Evolutionary conservation across 2,329 filamentous ascomycete genomes (phyloP).

Genomic region (Pseudogymnoascus sp.): DNA sequence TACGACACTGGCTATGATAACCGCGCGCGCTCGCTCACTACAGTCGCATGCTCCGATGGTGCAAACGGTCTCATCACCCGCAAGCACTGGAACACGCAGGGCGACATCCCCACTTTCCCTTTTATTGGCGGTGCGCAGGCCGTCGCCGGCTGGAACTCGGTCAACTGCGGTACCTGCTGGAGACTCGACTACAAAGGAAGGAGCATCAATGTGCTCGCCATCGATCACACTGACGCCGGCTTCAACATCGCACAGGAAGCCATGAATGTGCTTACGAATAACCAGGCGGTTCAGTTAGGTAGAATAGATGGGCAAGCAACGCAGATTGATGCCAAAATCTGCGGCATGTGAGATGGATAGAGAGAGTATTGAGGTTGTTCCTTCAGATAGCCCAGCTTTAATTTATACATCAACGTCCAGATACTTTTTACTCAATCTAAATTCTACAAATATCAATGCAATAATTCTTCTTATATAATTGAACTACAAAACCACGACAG

Average conservation of each 20-base stretch:
- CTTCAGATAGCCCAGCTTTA: no score
- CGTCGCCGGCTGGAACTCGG: conserved; percentile 47
- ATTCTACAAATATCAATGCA: background rate
- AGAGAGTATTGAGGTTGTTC: no score
- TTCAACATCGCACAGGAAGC: conserved; percentile 52
- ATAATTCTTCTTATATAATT: background rate
- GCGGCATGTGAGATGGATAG: conserved; percentile 29
- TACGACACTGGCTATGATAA: conserved; percentile 69
- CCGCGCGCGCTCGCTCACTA: conserved; percentile 43
- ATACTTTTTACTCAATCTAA: no score
- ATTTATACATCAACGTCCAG: no score
- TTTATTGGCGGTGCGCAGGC: conserved; percentile 47
- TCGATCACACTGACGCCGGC: conserved; percentile 44
- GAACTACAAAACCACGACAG: background rate
- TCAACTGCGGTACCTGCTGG: conserved; percentile 55
- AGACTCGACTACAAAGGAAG: conserved; percentile 43
- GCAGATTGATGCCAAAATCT: conserved; percentile 39
- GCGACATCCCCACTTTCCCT: conserved; percentile 43
- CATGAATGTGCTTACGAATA: conserved; percentile 48
- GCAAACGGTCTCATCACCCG: conserved; percentile 56
- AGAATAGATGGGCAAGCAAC: conserved; percentile 42
- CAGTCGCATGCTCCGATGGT: conserved; percentile 61
- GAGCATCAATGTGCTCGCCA: conserved; percentile 47
- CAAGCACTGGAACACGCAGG: conserved; percentile 50
- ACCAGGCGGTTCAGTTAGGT: conserved; percentile 43